Conservation (phyloP, 768 basidiomycete species). For the Leccinum sublutescens region DNA sequence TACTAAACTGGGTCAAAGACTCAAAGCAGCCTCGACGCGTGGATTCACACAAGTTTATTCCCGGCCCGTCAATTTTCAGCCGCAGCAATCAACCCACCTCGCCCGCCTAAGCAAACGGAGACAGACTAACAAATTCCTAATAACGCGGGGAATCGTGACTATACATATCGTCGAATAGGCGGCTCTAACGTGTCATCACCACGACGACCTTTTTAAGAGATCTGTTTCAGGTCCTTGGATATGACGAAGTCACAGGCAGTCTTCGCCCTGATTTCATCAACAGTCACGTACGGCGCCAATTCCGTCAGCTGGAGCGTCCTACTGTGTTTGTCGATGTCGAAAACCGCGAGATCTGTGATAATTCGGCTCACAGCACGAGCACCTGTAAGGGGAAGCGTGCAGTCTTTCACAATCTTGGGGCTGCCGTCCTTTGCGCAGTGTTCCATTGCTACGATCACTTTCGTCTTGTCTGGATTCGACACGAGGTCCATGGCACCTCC, state of each 20-base stretch:
- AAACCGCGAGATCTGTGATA: slow-evolving; percentile 87
- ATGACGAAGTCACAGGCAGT: slow-evolving; percentile 78
- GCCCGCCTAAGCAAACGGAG: neutral
- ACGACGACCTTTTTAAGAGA: slow-evolving; percentile 5
- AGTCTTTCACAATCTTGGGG: slow-evolving; percentile 79
- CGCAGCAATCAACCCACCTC: slow-evolving; percentile 14
- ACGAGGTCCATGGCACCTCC: slow-evolving; percentile 97
- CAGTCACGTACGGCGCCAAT: slow-evolving; percentile 69
- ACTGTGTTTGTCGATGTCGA: slow-evolving; percentile 73
- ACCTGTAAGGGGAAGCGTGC: slow-evolving; percentile 82
- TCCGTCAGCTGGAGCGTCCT: slow-evolving; percentile 74
- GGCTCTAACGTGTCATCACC: neutral
- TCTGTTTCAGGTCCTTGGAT: slow-evolving; percentile 44
- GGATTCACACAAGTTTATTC: slow-evolving; percentile 1
- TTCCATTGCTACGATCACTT: slow-evolving; percentile 85
- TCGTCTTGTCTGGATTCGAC: slow-evolving; percentile 93
- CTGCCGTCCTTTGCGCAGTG: slow-evolving; percentile 86
- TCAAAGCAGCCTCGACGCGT: slow-evolving; percentile 1
- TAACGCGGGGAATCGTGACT: neutral
- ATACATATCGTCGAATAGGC: neutral
- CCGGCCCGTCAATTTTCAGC: slow-evolving; percentile 11
- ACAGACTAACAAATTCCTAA: neutral
- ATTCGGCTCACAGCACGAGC: slow-evolving; percentile 83
- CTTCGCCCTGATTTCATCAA: slow-evolving; percentile 80
- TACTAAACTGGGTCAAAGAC: slow-evolving; percentile 11